These are phyloP conservation scores for Kwoniella dendrophila DNA, from an alignment of 768 basidiomycete genomes.

Conservation along the genomic window DNA sequence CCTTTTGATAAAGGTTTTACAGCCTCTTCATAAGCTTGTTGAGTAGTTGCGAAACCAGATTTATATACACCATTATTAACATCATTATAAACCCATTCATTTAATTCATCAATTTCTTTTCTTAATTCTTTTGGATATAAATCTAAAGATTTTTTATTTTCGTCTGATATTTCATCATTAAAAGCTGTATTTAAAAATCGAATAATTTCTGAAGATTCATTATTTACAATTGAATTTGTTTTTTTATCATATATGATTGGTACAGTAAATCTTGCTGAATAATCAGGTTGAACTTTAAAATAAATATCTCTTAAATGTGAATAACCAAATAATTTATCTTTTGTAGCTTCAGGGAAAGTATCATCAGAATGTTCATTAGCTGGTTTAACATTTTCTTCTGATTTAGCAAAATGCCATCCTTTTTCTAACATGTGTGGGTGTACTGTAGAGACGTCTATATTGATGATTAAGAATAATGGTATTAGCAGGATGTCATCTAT, in stretches of 20 bases:
- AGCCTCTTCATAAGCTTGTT: constrained; percentile 76
- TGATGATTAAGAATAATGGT: neutral
- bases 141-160: constrained; percentile 64
- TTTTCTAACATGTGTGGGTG: constrained; percentile 80
- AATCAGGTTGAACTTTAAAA: constrained; percentile 70
- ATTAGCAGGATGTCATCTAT: neutral
- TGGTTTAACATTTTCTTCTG: constrained; percentile 24
- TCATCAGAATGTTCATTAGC: constrained; percentile 44
- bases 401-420: constrained; percentile 82
- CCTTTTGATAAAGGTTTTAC: constrained; percentile 74
- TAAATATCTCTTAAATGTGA: constrained; percentile 84
- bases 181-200: constrained; percentile 84
- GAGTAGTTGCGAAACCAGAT: constrained; percentile 79
- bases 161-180: constrained; percentile 68
- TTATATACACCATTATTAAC: constrained; percentile 74
- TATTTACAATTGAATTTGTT: constrained; percentile 83
- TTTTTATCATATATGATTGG: constrained; percentile 84
- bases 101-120: constrained; percentile 77
- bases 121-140: constrained; percentile 76
- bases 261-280: constrained; percentile 61
- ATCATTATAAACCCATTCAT: constrained; percentile 77
- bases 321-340: constrained; percentile 71
- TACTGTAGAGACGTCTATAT: constrained; percentile 72
- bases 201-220: constrained; percentile 87
- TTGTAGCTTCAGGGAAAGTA: constrained; percentile 66